Evolutionary conservation across 805 yeast species (phyloP), one percentile per base, ranked within the genome.

Genomic region (Candida anglica): DNA sequence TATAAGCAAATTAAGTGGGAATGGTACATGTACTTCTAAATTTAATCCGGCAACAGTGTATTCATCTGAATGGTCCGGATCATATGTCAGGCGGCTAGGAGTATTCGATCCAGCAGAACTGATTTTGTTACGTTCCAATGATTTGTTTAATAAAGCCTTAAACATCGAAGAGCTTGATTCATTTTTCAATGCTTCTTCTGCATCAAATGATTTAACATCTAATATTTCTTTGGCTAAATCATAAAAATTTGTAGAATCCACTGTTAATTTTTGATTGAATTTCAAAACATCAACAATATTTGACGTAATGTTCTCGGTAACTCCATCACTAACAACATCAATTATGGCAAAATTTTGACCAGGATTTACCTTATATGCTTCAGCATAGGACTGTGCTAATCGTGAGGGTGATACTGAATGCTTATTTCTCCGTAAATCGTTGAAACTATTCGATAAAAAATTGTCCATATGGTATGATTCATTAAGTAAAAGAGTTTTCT

Each of bases 1-100:
- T 1, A 87, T 61, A 1, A 93, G 67, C 17, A 91, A 65, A 48
- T 87, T 87, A 31, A 87, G 58, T 0, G 99, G 99, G 52, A 86
- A 93, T 3, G 97, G 96, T 15, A 89, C 56, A n/a, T 69, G 57
- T 6, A 81, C 39, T 27, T 79, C 77, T 28, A 82, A 56, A 38
- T 73, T 75, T 8, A 82, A 53, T 32, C 72, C 71, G 30, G 78
- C 65, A 2, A 81, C 63, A 2, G 76, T 50, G 29, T 65, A 66
- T 19, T 64, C 56, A 40, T 58, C 72, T 34, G 51, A 30, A 31
- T 50, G 40, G 46, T 59, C 40, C 46, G 65, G 43, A 21, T 55
- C 52, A 37, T 40, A 20, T 24, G 18, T 3, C 25, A 22, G 26
- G 15, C 15, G 7, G 15, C 21, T 31, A 3, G 35, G 37, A 4